Base-by-base conservation (phyloP, 2,329 filamentous ascomycete species). In the Chrysosphaeria jannelii region DNA sequence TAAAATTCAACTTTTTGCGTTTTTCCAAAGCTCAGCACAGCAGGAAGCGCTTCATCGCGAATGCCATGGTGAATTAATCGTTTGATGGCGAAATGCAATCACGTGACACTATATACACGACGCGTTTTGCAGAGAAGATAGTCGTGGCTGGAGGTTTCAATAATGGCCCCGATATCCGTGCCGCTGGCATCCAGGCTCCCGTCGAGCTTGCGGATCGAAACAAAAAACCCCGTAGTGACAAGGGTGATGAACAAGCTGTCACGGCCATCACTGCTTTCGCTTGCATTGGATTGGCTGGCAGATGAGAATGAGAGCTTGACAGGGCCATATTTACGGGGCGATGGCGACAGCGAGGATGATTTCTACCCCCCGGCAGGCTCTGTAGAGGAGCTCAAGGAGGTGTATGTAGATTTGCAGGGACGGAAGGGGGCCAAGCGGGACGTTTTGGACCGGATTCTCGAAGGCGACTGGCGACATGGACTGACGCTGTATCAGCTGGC, bases 211-310 rank as follows among this genome's bases (percentile, higher is more conserved):
- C 64, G 64, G 34, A 54, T 81, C 36, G 56, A 64, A 27, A 50
- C 68, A 6, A 49, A 57, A 28, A 69, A 67, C 36, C 48, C 57
- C 21, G 50, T 62, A 14, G 56, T 76, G 23, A 40, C 56, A 31
- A 75, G 70, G 40, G 51, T 57, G 19, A 51, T 89, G 23, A 55
- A 50, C 29, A 66, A 65, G 25, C 53, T 88, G 10, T 69, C 72
- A 2, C 64, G 75, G 23, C 48, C 64, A 22, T 63, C 70, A 0
- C 55, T 89, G 12, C 45, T 85, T 13, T 58, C 63, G 0, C 53
- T 89, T 6, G 69, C 58, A 1, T 52, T 78, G 12, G 57, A 69
- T 45, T 89, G 76, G 76, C 60, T 88, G 3, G 59, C 68, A 27
- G 58, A 67, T 23, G 48, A 53, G 30, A 66, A 70, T 30, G 48